Evolutionary conservation across 805 yeast species (phyloP), one percentile per base, ranked within the genome.

Genomic region (Suhomyces tanzawaensis): DNA sequence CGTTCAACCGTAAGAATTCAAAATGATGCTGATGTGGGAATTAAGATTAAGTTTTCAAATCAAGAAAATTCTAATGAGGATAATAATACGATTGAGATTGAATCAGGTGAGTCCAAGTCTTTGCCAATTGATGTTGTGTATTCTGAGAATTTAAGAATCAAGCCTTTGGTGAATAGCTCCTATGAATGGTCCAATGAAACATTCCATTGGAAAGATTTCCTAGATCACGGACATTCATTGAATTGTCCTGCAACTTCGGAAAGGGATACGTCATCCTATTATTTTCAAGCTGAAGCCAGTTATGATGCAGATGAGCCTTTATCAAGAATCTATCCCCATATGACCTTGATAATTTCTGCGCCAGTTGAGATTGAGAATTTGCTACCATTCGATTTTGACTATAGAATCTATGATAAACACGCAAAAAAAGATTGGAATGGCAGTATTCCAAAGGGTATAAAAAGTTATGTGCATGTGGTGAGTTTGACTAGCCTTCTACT

Each of bases 281-380:
- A 74, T 50, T 82, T 85, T 62, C 91, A 85, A 47, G 84, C 83
- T 0, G 83, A 77, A 47, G 88, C 91, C 1, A 60, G 66, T 31
- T 83, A 62, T 57, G 79, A 84, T 45, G 57, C 64, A 13, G 69
- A 74, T n/a, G 95, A 86, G 45, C 89, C 88, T 0, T 63, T 89
- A 18, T 74, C 85, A 0, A 69, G 72, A 41, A 73, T 85, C 1
- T 95, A 87, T 52, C 99, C 99, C 0, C 93, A 86, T 51, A 74
- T 91, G 85, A 74, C 70, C 7, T 63, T 93, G 17, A 73, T 80
- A 3, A 63, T 93, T 5, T 79, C 93, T 0, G 87, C 98, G 0
- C 98, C 99, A 0, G 62, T 93, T 32, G 86, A 85, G 48, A 70
- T 93, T 41, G 89, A 85, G 48, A 93, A 93, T 52, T 65, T 88